Base-by-base conservation (phyloP, 768 basidiomycete genomes). In the Panaeolus papilionaceus region DNA sequence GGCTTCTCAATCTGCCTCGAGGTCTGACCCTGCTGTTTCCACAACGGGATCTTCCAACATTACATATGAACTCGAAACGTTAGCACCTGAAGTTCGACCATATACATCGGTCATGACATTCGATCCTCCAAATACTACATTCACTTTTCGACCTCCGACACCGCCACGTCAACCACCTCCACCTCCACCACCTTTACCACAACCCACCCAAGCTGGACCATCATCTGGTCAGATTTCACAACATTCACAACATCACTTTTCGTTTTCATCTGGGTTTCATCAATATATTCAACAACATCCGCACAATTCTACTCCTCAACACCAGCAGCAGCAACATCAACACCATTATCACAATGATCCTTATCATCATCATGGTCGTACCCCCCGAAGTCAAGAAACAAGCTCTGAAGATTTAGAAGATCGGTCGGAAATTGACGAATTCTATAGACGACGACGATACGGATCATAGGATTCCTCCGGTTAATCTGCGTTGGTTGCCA, bases 381-480 rank as follows among this genome's bases (percentile, higher is more conserved):
- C 68, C 49, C 66, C 72, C 54, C 71, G 73, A 70, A 75, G 73
- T 68, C 74, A 72, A 72, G 71, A 77, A 76, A 76, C 77, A 70
- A 80, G 77, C 73, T 76, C 78, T 72, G 47, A 49, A 49, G 47
- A 49, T 44, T 44, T 44, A 51, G 47, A 51, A 51, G 77, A 77
- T 69, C 73, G 75, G 62, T 76, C 78, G 73, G 79, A 79, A 65
- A 72, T 70, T 69, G 79, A 81, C 72, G 72, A 73, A 66, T 69
- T 72, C 67, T 70, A 73, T 71, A 72, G 75, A 72, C 69, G 68
- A 66, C 66, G 14, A 63, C 44, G 69, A 44, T 71, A 71, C 73
- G 76, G 74, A 75, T 75, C 77, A 75, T 68, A 71, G 65, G 69
- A 62, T 65, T 63, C 63, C 69, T 66, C 70, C 72, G 72, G 69